Base-by-base conservation (phyloP, 2,329 filamentous ascomycete species). In the Gaeumannomyces sp. region DNA sequence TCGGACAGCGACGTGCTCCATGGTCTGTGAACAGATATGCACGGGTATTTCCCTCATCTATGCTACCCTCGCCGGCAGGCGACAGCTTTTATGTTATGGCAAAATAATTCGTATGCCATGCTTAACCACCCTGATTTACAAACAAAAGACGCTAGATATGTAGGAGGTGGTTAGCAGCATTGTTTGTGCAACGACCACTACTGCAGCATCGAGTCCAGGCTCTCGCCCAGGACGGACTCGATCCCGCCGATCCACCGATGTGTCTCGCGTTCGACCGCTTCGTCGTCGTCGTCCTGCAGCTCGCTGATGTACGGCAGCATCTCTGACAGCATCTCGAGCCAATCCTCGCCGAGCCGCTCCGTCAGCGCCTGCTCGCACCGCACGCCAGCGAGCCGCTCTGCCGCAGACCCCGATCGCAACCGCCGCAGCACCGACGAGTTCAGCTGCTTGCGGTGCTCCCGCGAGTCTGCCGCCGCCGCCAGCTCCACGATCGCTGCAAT, bases 281-380 rank as follows among this genome's bases (percentile, higher is more conserved):
- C 95, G 73, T 98, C 93, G 70, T 98, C 95, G 74, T 99, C 95
- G 74, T 99, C 95, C 78, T 97, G 90, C 72, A 97, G 76, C 79
- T 99, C 95, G 72, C 92, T 96, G 71, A 99, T 97, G 69, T 94
- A 92, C 27, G 96, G 94, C 74, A 99, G 79, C 90, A 97, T 98
- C 83, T 99, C 95, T 0, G 94, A 92, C 73, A 98, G 76, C 80
- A 96, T 85, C 1, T 88, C 85, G 66, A 99, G 78, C 95, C 95
- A 99, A 73, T 99, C 95, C 75, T 98, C 93, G 66, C 93, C 93
- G 31, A 98, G 78, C 61, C 86, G 82, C 70, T 90, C 87, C 16
- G 93, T 96, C 68, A 98, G 80, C 19, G 84, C 85, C 73, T 93
- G 89, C 79, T 98, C 87, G 70, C 89, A 89, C 76, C 88, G 88